Conservation (phyloP, 345 rosid genomes). For the Gossypium stocksii region DNA sequence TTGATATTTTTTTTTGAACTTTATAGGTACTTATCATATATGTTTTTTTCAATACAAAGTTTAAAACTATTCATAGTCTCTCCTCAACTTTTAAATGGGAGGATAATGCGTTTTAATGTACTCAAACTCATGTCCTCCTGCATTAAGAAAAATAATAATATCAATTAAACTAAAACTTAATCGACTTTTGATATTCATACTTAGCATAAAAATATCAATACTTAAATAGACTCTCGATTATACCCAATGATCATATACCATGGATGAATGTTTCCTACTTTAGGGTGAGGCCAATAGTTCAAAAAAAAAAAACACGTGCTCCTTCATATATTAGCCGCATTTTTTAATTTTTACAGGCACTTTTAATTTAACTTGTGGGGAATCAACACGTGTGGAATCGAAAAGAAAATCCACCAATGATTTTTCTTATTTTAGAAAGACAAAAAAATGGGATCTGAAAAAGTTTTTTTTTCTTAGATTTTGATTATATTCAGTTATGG, state of each 20-base stretch:
- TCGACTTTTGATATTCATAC: not conserved
- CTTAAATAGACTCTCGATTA: too few species aligned
- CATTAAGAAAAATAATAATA: too few species aligned
- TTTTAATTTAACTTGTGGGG: constrained; percentile 10
- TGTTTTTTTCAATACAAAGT: fast-evolving
- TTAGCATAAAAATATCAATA: too few species aligned
- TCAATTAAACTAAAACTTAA: not conserved
- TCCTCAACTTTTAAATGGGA: too few species aligned
- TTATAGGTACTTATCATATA: too few species aligned
- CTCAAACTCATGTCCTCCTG: too few species aligned
- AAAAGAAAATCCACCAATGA: not conserved
- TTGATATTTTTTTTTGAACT: too few species aligned
- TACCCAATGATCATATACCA: not conserved
- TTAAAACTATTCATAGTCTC: fast-evolving
- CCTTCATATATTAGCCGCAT: not conserved
- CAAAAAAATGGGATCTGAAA: not conserved
- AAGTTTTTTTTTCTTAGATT: not conserved
- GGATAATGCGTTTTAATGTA: too few species aligned
- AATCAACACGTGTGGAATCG: constrained; percentile 25
- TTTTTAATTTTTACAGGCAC: not conserved
- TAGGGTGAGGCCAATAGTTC: not conserved
- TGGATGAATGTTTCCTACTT: not conserved
- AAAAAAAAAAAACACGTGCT: not conserved
- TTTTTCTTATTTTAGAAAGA: not conserved
- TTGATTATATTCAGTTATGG: not conserved